Evolutionary conservation across 129 eudicot genomes (phyloP).

Genomic region (Arctium minus): DNA sequence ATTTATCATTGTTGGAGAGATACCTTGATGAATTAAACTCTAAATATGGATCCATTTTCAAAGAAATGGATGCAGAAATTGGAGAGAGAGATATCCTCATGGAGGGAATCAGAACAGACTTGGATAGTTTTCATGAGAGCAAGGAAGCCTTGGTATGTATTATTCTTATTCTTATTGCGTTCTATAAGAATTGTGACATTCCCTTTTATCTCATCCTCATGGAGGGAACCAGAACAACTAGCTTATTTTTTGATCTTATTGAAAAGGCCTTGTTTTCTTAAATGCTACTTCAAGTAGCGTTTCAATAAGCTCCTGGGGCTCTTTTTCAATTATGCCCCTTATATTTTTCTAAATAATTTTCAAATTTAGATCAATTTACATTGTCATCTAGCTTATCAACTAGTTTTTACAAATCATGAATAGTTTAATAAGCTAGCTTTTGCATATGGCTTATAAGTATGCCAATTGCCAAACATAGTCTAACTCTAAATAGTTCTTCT

Average conservation of each 20-base stretch:
- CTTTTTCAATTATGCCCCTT: not conserved
- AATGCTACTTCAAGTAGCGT: not conserved
- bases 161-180: not conserved
- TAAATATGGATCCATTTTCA: slow-evolving; percentile 71
- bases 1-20: slow-evolving; percentile 77
- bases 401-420: too few relatives aligned
- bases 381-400: not conserved
- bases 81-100: slow-evolving; percentile 63
- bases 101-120: slow-evolving; percentile 58
- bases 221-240: too few relatives aligned
- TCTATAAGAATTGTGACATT: not conserved
- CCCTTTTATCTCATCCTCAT: not conserved
- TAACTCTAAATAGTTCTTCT: not conserved
- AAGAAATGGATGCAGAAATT: slow-evolving; percentile 67
- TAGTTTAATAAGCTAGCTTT: not conserved
- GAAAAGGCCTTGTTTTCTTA: too few relatives aligned
- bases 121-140: slow-evolving; percentile 63
- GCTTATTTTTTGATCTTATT: too few relatives aligned
- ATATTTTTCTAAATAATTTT: not conserved
- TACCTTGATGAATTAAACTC: slow-evolving; percentile 85
- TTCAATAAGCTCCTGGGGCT: not conserved
- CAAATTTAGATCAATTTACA: not conserved
- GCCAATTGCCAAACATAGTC: not conserved
- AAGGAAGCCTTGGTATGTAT: slow-evolving; percentile 65
- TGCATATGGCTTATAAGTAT: not conserved